Evolutionary conservation across 441 rosid species (phyloP), one percentile per base, ranked within the genome.

Genomic region (Jatropha podagrica): DNA sequence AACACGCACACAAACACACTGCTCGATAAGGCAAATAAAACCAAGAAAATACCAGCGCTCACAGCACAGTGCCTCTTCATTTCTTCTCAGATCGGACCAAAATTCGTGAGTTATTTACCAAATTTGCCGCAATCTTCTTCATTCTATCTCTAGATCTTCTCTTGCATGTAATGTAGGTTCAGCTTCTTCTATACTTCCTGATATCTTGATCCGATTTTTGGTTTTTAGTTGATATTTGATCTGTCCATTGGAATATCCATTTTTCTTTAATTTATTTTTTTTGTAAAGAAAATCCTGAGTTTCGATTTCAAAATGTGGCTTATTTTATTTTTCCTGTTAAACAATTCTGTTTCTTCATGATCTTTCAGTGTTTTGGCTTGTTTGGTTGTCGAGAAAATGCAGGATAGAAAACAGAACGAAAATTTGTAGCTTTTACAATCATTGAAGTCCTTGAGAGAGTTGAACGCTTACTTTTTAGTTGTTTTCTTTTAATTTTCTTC

Each of bases 371-470:
- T 32, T 32, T 32, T 32, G 32, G 32, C 32, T 32, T 77, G 79
- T 72, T 78, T 75, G 40, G 69, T 76, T 56, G 70, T 55, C 59
- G 52, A 59, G 65, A 69, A 79, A 83, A 48, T 73, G 51, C 17
- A 48, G 73, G 17, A 15, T 10, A 13, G 37, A 10, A 60, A 44
- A 72, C 17, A 3, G 38, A 20, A 37, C 18, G 59, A 71, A 27
- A n/a, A 15, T 32, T 44, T 49, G 49, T 69, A 18, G 44, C 52
- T 65, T 65, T 59, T 6, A 1, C 12, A 13, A 32, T 49, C 51
- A 7, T 38, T 32, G 59, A 70, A 60, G 48, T 65, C 4, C 11
- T 17, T 60, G 18, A n/a, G 41, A 18, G 62, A 20, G 12, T 11
- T 56, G n/a, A 67, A 42, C 17, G 8, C 7, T 15, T 15, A 41